Base-by-base conservation (phyloP, 257 asterid genomes). In the Henckelia pumila region DNA sequence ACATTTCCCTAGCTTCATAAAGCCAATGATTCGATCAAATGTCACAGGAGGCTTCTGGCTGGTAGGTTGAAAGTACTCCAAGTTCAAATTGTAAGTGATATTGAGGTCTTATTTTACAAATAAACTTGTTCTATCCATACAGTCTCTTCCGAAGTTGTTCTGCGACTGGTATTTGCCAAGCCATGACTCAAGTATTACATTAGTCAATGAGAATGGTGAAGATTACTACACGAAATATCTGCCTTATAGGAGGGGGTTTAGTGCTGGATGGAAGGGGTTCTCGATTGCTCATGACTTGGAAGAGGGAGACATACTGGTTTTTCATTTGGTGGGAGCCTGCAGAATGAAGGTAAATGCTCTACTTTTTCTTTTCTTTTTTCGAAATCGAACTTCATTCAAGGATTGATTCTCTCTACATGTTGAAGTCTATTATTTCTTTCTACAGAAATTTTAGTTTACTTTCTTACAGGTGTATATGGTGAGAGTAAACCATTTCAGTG, bases 241-340 rank as follows among this genome's bases (percentile, higher is more conserved):
- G 52, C 70, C 78, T 66, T 78, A 63, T 22, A 81, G 83, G 68
- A 64, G 59, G 32, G 92, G 92, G 35, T 84, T 85, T 30, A 83
- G 88, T 58, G 92, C 80, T 33, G 92, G 92, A 59, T 85, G 92
- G 92, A 61, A 73, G 56, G 84, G 82, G 2, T 85, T 85, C 70
- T 68, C 87, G 1, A 57, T 79, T 70, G 81, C 83, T 5, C 86
- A 77, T 66, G 72, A 71, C 49, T 72, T 85, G 56, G 77, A 67
- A n/a, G 87, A 81, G 56, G 88, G 92, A 52, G 88, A 85, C 68
- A 85, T 73, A 14, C 64, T 81, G 16, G 85, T 83, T 26, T 85
- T 83, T 56, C 88, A 85, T 50, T 59, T 85, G 28, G 68, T 79
- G 25, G 58, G 70, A 53, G 25, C 23, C 8, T 64, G 68, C 66